A percentile compares a stretch with the other conserved stretches of the same genome.
Conservation (phyloP, 345 rosid genomes). For the Cardiospermum halicacabum region DNA sequence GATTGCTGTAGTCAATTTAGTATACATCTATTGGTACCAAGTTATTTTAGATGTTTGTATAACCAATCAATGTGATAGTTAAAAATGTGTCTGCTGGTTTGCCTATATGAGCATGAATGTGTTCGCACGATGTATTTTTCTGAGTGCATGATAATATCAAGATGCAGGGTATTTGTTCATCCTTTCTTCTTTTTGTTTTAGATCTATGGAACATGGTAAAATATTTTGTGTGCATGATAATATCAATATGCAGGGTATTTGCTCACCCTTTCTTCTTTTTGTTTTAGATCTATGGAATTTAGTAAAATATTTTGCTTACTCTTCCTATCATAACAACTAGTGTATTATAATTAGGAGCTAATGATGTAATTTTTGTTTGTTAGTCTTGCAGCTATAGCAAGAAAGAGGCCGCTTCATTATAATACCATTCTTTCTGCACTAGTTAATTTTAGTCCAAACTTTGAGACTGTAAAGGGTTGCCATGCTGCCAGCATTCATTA, state of each 20-base stretch:
- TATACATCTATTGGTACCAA: neutral
- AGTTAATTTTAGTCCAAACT: conserved; percentile 64
- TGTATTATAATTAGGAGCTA: conserved; percentile 18
- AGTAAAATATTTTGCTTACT: neutral
- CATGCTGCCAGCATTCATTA: conserved; percentile 75
- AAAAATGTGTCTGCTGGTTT: neutral
- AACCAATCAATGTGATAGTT: neutral
- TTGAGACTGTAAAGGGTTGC: conserved; percentile 50
- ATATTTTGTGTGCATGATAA: neutral
- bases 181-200: neutral
- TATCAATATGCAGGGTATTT: neutral
- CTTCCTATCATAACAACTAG: neutral
- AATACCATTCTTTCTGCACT: conserved; percentile 62
- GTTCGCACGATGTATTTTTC: neutral
- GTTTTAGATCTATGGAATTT: neutral
- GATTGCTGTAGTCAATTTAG: neutral
- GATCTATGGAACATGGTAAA: neutral
- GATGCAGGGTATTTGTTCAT: neutral
- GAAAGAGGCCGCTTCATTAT: conserved; percentile 77
- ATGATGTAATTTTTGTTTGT: conserved; percentile 33
- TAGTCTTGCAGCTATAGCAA: conserved; percentile 91
- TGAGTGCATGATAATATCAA: neutral
- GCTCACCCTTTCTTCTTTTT: neutral
- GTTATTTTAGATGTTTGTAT: neutral
- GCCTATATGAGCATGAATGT: neutral